Base-by-base conservation (phyloP, 495 filamentous ascomycete species). In the Xylaria bambusicola region DNA sequence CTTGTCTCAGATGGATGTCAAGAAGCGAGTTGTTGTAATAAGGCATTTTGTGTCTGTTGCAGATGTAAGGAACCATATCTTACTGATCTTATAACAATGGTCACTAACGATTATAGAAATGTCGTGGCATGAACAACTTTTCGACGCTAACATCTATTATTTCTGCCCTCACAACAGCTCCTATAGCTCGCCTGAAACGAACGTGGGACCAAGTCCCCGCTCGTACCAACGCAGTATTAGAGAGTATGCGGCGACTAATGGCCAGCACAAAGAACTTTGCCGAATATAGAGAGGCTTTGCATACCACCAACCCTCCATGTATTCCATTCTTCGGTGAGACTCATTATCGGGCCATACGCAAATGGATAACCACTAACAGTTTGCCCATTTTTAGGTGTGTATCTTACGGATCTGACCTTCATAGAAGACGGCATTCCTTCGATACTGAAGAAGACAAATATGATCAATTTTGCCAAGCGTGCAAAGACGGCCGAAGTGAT, bases 141-240 rank as follows among this genome's bases (percentile, higher is more conserved):
- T 98, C 95, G 21, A 97, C 94, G 5, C 77, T 98, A 40, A 98
- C 94, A n/a, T 96, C 95, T 8, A 98, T 98, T 70, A 96, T 98
- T 56, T 98, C 94, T 1, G 95, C 94, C 2, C 81, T 98, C 31
- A 89, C 89, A 53, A 96, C 94, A 10, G 91, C 94, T 18, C 93
- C 94, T 15, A 97, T 98, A 53, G 90, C 94, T 71, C 92, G 94
- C 58, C 81, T 98, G 47, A 89, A 88, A 69, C 82, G 94, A 49
- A 98, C 95, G n/a, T 98, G 94, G 94, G 84, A 87, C 58, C 89
- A 93, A 68, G 91, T 98, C 18, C 93, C 92, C 59, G 85, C 86
- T 52, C 88, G 91, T 56, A 93, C 91, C 9, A 88, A 85, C 56
- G 76, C 83, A 2, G 84, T 90, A 36, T 75, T 98, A 29, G 93